Percentiles rank a stretch among this genome's conserved stretches.
Evolutionary conservation across 225 moss, liverwort and hornwort species (phyloP).

Genomic region (Ulota crispa): DNA sequence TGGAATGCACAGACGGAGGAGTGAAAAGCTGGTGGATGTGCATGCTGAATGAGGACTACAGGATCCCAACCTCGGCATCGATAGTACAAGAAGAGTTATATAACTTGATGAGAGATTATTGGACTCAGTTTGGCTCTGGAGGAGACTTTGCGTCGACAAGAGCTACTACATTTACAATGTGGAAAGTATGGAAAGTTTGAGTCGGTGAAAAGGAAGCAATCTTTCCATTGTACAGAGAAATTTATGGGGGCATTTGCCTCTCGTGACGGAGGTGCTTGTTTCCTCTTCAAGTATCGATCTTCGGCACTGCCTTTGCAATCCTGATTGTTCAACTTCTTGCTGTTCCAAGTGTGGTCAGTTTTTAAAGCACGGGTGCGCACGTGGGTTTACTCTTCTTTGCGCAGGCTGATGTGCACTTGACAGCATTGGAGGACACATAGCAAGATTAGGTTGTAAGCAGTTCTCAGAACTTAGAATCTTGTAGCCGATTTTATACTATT

Average conservation of each 20-base stretch:
- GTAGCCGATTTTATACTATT: background rate
- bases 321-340: conserved; percentile 16
- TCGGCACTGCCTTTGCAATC: conserved; percentile 35
- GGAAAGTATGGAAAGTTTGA: background rate
- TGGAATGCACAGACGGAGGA: conserved; percentile 50
- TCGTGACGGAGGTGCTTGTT: background rate
- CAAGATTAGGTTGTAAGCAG: conserved; percentile 15
- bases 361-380: background rate
- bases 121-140: background rate
- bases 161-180: background rate
- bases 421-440: background rate
- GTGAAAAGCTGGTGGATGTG: conserved; percentile 53
- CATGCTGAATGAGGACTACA: conserved; percentile 49
- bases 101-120: background rate
- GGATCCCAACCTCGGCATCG: background rate
- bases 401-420: conserved; percentile 1
- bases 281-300: background rate
- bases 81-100: background rate
- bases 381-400: background rate
- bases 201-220: background rate
- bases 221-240: background rate
- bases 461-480: conserved; percentile 9
- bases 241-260: background rate
- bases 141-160: background rate
- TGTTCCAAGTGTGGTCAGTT: background rate